Base-by-base conservation (phyloP, 2,329 filamentous ascomycete species). In the Cordyceps tenuipes region DNA sequence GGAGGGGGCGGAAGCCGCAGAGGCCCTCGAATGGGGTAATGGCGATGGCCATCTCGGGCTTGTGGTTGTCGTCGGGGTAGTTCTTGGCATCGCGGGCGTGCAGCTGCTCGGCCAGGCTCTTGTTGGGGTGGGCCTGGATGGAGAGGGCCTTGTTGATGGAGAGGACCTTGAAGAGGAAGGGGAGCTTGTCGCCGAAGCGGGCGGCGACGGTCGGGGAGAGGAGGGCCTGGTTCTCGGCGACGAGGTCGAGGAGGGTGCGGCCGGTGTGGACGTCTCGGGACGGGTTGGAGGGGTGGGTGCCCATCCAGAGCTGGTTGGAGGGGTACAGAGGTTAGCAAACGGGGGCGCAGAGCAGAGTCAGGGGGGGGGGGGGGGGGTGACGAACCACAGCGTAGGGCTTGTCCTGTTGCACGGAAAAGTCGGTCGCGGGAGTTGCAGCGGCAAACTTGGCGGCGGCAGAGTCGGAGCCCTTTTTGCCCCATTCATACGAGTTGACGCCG, bases 1-100 rank as follows among this genome's bases (percentile, higher is more conserved):
- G 79, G 23, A 97, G 79, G 0, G 94, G 94, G 10, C 94, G 85
- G 79, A 99, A 99, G 39, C 94, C 94, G 69, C 94, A 99, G 39
- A 99, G 83, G 0, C 94, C 94, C 71, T 97, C 93, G 66, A 99
- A 99, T 0, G 91, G 88, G 1, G 94, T 97, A 68, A 99, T 88
- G 63, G 94, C 94, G 73, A 99, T 96, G 63, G 94, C 92, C 94
- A 99, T 99, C 76, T 99, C 94, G 39, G 94, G 94, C 77, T 99
- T 99, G 81, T 99, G 94, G 77, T 99, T 99, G 78, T 97, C 93
- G 79, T 99, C 91, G 61, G 93, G 94, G 71, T 99, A 99, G 79
- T 99, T 95, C 76, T 90, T 90, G 53, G 91, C 83, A 70, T 99
- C 93, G 64, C 82, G 85, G 44, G 86, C 83, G 73, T 97, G 94